Conservation (phyloP, 345 rosid genomes). For the Erysimum cheiranthoides region DNA sequence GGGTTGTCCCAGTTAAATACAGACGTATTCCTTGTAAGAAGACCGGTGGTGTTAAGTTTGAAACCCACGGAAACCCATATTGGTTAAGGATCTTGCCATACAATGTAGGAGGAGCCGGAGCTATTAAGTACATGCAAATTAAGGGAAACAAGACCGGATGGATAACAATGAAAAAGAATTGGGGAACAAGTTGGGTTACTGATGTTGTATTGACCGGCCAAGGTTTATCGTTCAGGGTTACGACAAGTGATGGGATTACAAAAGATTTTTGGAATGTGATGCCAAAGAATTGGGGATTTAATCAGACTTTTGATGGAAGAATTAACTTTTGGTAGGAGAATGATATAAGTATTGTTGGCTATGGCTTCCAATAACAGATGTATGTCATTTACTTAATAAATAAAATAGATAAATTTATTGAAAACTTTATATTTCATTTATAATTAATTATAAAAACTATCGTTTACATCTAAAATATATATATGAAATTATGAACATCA, state of each 20-base stretch:
- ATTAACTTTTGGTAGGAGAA: conserved; percentile 23
- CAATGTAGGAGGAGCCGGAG: conserved; percentile 47
- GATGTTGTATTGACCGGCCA: conserved; percentile 39
- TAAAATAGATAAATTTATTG: too few species aligned
- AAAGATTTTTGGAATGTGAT: conserved; percentile 38
- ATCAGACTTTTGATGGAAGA: conserved; percentile 38
- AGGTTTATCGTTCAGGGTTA: conserved; percentile 47
- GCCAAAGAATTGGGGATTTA: conserved; percentile 45
- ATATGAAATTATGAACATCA: too few species aligned
- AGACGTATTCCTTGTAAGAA: conserved; percentile 50
- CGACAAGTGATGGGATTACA: conserved; percentile 44
- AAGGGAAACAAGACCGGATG: conserved; percentile 17
- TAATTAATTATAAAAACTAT: too few species aligned
- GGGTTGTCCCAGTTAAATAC: conserved; percentile 54
- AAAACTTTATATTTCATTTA: too few species aligned
- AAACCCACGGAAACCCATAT: conserved; percentile 45
- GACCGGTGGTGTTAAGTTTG: conserved; percentile 52
- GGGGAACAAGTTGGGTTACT: conserved; percentile 52
- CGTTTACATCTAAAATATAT: too few species aligned
- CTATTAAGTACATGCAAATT: conserved; percentile 19
- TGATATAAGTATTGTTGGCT: not conserved
- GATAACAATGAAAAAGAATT: conserved; percentile 49
- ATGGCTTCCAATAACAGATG: not conserved
- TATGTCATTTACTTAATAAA: not conserved
- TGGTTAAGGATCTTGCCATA: conserved; percentile 46